Percentiles rank a stretch among this genome's conserved stretches.
Conservation (phyloP, 2,329 filamentous ascomycete genomes). For the Aspergillus oerlinghausenensis region DNA sequence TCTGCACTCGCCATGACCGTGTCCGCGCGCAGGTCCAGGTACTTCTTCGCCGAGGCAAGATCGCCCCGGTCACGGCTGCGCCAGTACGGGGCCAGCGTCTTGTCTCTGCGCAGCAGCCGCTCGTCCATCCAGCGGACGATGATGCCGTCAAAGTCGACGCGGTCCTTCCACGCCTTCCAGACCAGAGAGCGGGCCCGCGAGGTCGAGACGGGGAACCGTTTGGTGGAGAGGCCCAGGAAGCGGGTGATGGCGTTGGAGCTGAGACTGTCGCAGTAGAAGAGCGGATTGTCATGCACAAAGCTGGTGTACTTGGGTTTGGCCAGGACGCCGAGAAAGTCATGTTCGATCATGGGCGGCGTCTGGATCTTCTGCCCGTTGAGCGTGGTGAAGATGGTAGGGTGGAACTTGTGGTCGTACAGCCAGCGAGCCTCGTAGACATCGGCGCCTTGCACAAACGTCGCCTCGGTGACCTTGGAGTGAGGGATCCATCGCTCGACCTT, state of each 20-base stretch:
- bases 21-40: conserved; percentile 45
- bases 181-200: conserved; percentile 47
- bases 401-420: conserved; percentile 47
- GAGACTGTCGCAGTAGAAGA: conserved; percentile 44
- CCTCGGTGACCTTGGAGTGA: conserved; percentile 51
- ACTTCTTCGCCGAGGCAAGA: conserved; percentile 40
- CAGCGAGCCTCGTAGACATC: conserved; percentile 51
- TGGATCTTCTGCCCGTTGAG: conserved; percentile 49
- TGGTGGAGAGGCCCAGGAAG: conserved; percentile 29
- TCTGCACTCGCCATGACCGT: conserved; percentile 50
- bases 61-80: conserved; percentile 40
- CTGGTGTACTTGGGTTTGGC: conserved; percentile 40
- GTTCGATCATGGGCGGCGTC: conserved; percentile 52
- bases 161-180: conserved; percentile 49
- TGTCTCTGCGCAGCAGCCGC: conserved; percentile 44
- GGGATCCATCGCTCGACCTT: conserved; percentile 54
- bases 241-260: conserved; percentile 30
- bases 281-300: conserved; percentile 50
- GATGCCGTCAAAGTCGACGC: conserved; percentile 45
- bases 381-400: conserved; percentile 44
- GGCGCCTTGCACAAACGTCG: conserved; percentile 50
- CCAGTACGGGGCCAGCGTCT: conserved; percentile 45
- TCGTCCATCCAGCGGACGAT: conserved; percentile 50
- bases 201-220: conserved; percentile 41
- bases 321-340: conserved; percentile 42